phyloP scores from a whole-genome alignment of 2,329 filamentous ascomycete species.

The Cordyceps tenuipes region DNA sequence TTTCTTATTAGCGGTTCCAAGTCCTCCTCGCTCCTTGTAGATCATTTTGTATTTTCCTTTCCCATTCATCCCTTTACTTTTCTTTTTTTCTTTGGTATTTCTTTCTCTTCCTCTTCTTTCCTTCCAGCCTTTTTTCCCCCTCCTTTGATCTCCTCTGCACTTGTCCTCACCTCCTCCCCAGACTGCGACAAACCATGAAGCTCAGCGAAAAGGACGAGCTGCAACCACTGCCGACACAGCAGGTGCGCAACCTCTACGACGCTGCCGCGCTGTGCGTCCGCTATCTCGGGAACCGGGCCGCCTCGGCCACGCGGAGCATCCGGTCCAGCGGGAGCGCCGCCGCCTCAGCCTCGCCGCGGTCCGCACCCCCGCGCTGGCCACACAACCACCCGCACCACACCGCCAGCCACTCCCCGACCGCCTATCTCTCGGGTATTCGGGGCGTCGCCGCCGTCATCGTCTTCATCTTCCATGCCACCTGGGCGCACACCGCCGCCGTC shows the following conservation, averaged over 20 bases:
- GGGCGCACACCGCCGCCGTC: background rate
- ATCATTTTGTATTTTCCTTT: too few relatives aligned
- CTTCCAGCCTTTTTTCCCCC: background rate
- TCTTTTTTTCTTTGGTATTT: background rate
- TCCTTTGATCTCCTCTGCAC: too few relatives aligned
- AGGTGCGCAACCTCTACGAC: background rate
- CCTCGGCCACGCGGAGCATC: background rate
- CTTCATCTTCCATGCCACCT: background rate
- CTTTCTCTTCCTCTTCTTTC: background rate
- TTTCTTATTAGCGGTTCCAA: too few relatives aligned
- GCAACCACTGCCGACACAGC: background rate
- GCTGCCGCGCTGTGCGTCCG: background rate
- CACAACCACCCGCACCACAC: background rate
- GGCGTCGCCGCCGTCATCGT: slow-evolving; percentile 8
- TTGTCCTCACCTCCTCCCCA: background rate
- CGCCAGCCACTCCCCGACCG: background rate
- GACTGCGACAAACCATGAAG: background rate
- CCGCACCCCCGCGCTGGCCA: background rate
- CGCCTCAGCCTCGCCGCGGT: background rate
- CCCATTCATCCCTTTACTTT: too few relatives aligned
- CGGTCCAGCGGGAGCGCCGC: background rate
- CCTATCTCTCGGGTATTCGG: slow-evolving; percentile 2
- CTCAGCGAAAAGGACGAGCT: background rate
- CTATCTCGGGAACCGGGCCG: slow-evolving; percentile 3
- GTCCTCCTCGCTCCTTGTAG: too few relatives aligned